Evolutionary conservation across 805 yeast species (phyloP).

Genomic region (Lipomyces lipofer): DNA sequence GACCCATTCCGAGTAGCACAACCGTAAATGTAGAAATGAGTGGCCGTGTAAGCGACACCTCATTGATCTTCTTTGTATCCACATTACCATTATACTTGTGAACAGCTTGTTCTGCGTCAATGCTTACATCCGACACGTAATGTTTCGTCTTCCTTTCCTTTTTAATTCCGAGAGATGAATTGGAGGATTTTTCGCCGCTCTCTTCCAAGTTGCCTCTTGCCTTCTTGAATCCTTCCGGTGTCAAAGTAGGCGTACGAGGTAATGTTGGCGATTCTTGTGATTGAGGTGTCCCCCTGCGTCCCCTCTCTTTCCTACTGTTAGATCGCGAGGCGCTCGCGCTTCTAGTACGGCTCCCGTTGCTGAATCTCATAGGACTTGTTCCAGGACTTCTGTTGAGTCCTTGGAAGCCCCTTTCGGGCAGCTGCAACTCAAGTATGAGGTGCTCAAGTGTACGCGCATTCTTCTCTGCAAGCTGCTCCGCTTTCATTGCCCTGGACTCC

Average conservation of each 20-base stretch:
- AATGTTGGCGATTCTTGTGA: conserved; percentile 1
- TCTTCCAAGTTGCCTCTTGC: conserved; percentile 4
- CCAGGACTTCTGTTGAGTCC: background rate
- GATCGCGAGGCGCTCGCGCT: background rate
- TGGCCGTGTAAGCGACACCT: too few relatives aligned
- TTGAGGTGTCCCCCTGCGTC: background rate
- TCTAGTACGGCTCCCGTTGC: background rate
- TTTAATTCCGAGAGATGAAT: too few relatives aligned
- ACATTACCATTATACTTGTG: too few relatives aligned
- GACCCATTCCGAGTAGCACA: too few relatives aligned
- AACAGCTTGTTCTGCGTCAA: too few relatives aligned
- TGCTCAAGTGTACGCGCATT: conserved; percentile 15
- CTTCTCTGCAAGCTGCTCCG: conserved; percentile 21
- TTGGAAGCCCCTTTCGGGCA: conserved; percentile 9
- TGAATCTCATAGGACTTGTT: conserved; percentile 4
- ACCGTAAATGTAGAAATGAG: too few relatives aligned
- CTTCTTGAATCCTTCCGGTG: conserved; percentile 18
- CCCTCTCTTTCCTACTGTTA: background rate
- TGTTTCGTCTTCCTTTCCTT: too few relatives aligned
- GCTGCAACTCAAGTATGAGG: conserved; percentile 6
- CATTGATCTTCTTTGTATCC: too few relatives aligned
- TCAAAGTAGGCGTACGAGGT: conserved; percentile 10
- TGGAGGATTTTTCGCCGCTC: too few relatives aligned
- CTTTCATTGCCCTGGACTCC: conserved; percentile 20
- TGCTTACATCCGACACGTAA: too few relatives aligned